phyloP scores from a whole-genome alignment of 208 protist genomes.

The Acanthamoeba royreba region DNA sequence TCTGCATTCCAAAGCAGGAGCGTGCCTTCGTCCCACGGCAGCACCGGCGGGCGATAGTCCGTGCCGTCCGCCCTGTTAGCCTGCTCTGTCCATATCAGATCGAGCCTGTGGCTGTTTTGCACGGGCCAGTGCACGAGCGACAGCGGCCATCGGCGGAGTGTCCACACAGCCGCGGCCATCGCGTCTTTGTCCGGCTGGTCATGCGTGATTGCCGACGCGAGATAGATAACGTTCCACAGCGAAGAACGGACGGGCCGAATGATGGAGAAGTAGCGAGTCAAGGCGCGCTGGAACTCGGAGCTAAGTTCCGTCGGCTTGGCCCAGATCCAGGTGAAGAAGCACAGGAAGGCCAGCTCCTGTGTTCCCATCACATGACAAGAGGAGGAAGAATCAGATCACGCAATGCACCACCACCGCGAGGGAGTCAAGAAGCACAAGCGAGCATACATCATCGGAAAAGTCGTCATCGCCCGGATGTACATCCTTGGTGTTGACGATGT shows the following conservation, averaged over 20 bases:
- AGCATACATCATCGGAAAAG: conserved; percentile 51
- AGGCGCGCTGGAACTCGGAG: not conserved
- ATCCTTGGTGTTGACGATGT: conserved; percentile 60
- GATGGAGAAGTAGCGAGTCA: conserved; percentile 11
- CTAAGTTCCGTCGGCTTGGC: not conserved
- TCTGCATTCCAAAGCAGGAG: conserved; percentile 40
- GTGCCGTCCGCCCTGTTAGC: not conserved
- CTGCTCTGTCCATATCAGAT: not conserved
- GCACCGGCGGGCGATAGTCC: not conserved
- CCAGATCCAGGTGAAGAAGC: conserved; percentile 13
- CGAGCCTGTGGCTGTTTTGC: conserved; percentile 46
- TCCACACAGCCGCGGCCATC: not conserved
- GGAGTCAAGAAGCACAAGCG: too few species aligned
- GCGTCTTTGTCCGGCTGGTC: not conserved
- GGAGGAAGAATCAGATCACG: too few species aligned
- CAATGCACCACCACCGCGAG: too few species aligned
- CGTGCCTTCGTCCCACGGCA: conserved; percentile 49
- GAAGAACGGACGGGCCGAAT: not conserved
- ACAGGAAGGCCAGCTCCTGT: not conserved
- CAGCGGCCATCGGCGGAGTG: conserved; percentile 18
- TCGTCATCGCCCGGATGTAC: conserved; percentile 43
- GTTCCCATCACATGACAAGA: too few species aligned
- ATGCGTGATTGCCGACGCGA: not conserved
- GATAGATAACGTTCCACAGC: conserved; percentile 1
- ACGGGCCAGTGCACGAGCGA: conserved; percentile 51